These are phyloP conservation scores for Gardenia jasminoides DNA, from an alignment of 257 asterid species.

Conservation along the genomic window DNA sequence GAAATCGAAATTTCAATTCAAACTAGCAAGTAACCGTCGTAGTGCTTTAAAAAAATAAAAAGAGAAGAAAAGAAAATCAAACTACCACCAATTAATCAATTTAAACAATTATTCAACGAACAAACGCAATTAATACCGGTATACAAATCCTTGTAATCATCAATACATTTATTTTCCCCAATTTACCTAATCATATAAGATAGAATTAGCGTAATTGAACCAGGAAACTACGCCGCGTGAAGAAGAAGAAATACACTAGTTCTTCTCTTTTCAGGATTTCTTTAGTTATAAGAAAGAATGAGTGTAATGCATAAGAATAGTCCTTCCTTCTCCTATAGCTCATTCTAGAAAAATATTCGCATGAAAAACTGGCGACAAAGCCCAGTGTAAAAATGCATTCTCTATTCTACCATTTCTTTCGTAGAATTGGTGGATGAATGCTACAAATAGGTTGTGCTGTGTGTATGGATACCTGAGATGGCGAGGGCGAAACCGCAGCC, in stretches of 20 bases:
- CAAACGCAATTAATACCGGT: background rate
- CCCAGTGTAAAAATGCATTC: background rate
- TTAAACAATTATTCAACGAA: background rate
- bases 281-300: background rate
- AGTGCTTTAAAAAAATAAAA: background rate
- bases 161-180: background rate
- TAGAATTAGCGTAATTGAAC: background rate
- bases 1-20: background rate
- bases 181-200: background rate
- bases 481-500: conserved; percentile 88
- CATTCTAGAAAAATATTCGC: background rate
- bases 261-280: background rate
- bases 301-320: background rate
- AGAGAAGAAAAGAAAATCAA: background rate
- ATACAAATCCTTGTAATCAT: background rate
- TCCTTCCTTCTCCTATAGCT: background rate
- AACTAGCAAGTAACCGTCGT: background rate
- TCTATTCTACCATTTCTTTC: background rate
- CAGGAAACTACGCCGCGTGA: background rate
- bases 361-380: background rate
- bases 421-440: background rate
- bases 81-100: background rate
- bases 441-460: background rate
- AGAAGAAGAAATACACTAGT: too few relatives aligned
- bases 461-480: conserved; percentile 40